A percentile compares a stretch with the other conserved stretches of the same genome.
Evolutionary conservation across 1,139 yeast genomes (phyloP).

Genomic region (Magnusiomyces fungicola): DNA sequence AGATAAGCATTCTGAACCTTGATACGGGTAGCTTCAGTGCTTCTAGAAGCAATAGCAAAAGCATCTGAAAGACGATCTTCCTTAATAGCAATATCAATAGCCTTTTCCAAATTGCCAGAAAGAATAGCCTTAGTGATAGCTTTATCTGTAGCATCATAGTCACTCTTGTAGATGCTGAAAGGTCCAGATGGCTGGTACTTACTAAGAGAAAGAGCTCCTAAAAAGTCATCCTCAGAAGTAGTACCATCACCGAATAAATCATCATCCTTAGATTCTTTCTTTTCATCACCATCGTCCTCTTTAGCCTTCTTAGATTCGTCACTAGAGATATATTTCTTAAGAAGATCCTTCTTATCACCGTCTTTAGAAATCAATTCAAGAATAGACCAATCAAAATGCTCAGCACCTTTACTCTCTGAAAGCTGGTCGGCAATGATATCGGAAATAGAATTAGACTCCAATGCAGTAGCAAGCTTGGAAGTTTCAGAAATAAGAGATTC

Average conservation of each 20-base stretch:
- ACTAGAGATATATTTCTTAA: constrained; percentile 23
- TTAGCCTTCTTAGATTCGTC: constrained; percentile 16
- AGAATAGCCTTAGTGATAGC: constrained; percentile 53
- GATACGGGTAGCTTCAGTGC: constrained; percentile 48
- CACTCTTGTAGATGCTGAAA: constrained; percentile 37
- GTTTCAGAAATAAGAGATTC: constrained; percentile 31
- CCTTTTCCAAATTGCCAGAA: constrained; percentile 55
- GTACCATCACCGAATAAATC: constrained; percentile 18
- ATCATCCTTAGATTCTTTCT: constrained; percentile 21
- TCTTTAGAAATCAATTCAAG: constrained; percentile 45
- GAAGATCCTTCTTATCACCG: constrained; percentile 38
- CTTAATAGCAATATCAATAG: constrained; percentile 60
- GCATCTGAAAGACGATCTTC: constrained; percentile 70
- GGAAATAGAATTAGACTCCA: constrained; percentile 47
- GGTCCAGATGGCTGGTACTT: constrained; percentile 37
- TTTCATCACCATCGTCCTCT: constrained; percentile 14
- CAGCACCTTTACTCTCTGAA: constrained; percentile 37
- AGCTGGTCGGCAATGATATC: constrained; percentile 49
- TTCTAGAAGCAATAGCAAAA: constrained; percentile 68
- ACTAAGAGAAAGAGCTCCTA: constrained; percentile 21
- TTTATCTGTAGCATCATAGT: constrained; percentile 38
- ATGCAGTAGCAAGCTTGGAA: constrained; percentile 49
- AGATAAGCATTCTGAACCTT: constrained; percentile 70
- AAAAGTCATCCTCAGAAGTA: constrained; percentile 31
- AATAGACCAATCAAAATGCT: constrained; percentile 70